phyloP scores from a whole-genome alignment of 176 grass and related monocot species.

The Guadua angustifolia region DNA sequence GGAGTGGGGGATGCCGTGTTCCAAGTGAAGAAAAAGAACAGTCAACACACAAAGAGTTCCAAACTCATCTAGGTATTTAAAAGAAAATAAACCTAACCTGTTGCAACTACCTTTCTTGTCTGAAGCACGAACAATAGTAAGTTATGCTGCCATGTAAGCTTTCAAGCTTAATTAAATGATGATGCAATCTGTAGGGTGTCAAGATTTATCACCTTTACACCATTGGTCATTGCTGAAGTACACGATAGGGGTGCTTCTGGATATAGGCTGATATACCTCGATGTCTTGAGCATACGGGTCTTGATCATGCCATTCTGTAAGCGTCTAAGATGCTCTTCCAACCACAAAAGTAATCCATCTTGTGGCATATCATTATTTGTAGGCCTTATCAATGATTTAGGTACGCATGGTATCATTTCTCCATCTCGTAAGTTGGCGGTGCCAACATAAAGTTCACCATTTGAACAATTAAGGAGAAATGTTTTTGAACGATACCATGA shows the following conservation, averaged over 20 bases:
- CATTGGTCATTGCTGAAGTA: constrained; percentile 68
- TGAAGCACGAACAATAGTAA: neutral
- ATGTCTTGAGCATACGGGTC: constrained; percentile 43
- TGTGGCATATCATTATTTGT: constrained; percentile 54
- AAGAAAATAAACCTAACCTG: neutral
- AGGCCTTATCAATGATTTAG: constrained; percentile 63
- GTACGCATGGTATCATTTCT: constrained; percentile 83
- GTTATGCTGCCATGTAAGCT: neutral
- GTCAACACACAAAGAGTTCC: neutral
- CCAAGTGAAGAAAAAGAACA: constrained; percentile 9
- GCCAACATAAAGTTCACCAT: constrained; percentile 81
- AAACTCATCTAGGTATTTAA: neutral
- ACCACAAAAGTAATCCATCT: constrained; percentile 93
- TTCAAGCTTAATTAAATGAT: constrained; percentile 33
- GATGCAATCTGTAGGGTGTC: constrained; percentile 17
- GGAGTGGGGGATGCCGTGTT: neutral
- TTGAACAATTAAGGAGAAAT: constrained; percentile 75
- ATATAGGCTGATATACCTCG: constrained; percentile 79
- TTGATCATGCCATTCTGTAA: constrained; percentile 79
- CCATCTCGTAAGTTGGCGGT: constrained; percentile 54
- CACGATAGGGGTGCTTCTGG: constrained; percentile 74
- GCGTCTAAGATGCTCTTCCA: constrained; percentile 85
- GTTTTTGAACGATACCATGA: constrained; percentile 64
- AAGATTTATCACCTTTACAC: constrained; percentile 73
- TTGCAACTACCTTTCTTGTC: neutral